Evolutionary conservation across 306 rosid species (phyloP).

Genomic region (Cyamopsis tetragonoloba): DNA sequence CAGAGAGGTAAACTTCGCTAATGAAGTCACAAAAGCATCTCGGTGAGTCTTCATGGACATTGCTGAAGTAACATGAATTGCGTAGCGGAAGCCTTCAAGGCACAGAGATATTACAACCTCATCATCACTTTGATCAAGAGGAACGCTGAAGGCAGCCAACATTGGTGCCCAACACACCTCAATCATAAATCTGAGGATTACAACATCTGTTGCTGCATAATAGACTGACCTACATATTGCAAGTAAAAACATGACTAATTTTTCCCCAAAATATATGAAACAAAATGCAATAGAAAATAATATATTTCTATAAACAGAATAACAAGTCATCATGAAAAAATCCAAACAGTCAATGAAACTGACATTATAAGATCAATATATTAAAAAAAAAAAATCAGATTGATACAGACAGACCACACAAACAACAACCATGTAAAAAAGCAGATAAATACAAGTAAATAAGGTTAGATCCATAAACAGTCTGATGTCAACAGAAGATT

Average conservation of each 20-base stretch:
- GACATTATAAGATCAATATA: background rate
- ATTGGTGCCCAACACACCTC: conserved; percentile 99
- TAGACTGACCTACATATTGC: conserved; percentile 78
- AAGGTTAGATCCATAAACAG: conserved; percentile 13
- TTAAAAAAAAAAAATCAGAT: background rate
- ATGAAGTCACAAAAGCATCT: conserved; percentile 96
- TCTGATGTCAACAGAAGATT: conserved; percentile 14
- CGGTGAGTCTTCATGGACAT: conserved; percentile 99
- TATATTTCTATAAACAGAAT: background rate
- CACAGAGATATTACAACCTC: conserved; percentile 82
- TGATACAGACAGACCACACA: background rate
- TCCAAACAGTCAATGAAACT: background rate
- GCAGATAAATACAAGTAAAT: conserved; percentile 4
- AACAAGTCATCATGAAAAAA: conserved; percentile 14
- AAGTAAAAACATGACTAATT: conserved; percentile 12
- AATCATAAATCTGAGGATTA: conserved; percentile 92
- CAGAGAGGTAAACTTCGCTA: conserved; percentile 93
- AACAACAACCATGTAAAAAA: conserved; percentile 14
- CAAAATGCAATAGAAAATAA: background rate
- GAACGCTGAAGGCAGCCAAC: conserved; percentile 99
- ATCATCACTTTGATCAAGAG: conserved; percentile 96
- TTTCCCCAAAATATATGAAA: background rate
- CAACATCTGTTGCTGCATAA: conserved; percentile 94
- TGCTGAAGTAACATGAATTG: conserved; percentile 90
- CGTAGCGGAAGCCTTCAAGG: conserved; percentile 91